Percentiles rank a stretch among this genome's conserved stretches.
Conservation (phyloP, 768 basidiomycete species). For the Favolaschia claudopus region DNA sequence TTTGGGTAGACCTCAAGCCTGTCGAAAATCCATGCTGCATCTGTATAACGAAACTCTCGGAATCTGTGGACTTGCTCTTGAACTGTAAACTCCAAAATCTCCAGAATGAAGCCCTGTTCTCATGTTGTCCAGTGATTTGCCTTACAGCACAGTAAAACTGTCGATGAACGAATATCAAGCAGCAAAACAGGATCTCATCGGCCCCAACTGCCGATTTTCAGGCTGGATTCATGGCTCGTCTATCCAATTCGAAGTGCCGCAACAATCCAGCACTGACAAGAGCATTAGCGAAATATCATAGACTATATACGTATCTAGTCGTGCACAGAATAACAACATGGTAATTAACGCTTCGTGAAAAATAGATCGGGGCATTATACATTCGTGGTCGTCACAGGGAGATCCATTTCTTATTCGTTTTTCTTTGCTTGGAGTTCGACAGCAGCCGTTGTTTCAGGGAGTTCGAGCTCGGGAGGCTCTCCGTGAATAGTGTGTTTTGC, state of each 20-base stretch:
- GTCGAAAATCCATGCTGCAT: constrained; percentile 60
- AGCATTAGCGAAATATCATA: too few relatives aligned
- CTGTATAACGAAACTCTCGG: constrained; percentile 44
- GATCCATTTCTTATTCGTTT: constrained; percentile 31
- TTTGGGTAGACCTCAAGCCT: constrained; percentile 54
- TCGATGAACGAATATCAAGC: constrained; percentile 52
- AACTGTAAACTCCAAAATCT: constrained; percentile 24
- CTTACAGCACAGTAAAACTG: constrained; percentile 58
- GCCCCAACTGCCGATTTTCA: constrained; percentile 54
- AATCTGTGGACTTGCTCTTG: constrained; percentile 19
- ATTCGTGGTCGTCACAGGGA: constrained; percentile 14
- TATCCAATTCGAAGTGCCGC: not conserved
- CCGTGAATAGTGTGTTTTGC: constrained; percentile 12
- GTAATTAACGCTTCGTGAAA: constrained; percentile 23
- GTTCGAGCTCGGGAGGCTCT: constrained; percentile 7
- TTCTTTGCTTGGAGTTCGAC: constrained; percentile 43
- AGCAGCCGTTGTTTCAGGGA: constrained; percentile 3
- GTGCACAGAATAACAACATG: not conserved
- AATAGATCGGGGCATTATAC: constrained; percentile 12
- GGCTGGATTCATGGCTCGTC: constrained; percentile 59
- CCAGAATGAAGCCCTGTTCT: not conserved
- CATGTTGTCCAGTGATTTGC: constrained; percentile 31
- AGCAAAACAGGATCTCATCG: constrained; percentile 58
- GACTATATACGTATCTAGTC: too few relatives aligned
- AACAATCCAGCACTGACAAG: too few relatives aligned